Base-by-base conservation (phyloP, 345 rosid species). In the Pistacia integerrima region DNA sequence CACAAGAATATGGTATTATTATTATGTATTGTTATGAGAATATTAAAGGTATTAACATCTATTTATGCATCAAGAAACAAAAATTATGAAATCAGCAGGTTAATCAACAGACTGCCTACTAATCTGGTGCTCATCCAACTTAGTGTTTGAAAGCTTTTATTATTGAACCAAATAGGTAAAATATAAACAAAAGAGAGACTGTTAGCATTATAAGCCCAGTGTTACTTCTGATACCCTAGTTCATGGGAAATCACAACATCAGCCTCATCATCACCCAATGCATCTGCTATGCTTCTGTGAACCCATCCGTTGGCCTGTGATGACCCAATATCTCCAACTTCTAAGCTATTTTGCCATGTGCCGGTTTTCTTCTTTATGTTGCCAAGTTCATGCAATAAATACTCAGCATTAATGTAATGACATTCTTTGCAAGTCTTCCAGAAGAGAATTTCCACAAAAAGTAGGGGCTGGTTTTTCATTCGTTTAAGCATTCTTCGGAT, bases 251-350 rank as follows among this genome's bases (percentile, higher is more conserved):
- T 84, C 75, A 88, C 86, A 66, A 93, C 97, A 87, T 95, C 98
- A 80, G 94, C 97, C 82, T 96, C 99, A 81, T 96, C 99, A 59
- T 96, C 99, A 67, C 99, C 99, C 82, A 96, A 82, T 52, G 99
- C 97, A 86, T 96, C 98, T 64, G 97, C 97, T 83, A 96, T 61
- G 91, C 87, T 96, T 85, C 92, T 88, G 55, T 70, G 87, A 67
- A 68, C 67, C 94, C 93, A 87, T 83, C 82, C 93, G 59, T 67
- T 83, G n/a, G 85, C 78, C 36, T 83, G 75, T 44, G 84, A 70
- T 35, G 85, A 64, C 57, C 78, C 84, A 69, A 60, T 67, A 77
- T 86, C 96, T 80, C 88, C 90, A 77, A 84, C 67, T 54, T 72
- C 88, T 14, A 76, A 73, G 67, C 30, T 78, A 77, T 80, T 76